Evolutionary conservation across 768 basidiomycete species (phyloP), one percentile per base, ranked within the genome.

Genomic region (Tulasnella sp.): DNA sequence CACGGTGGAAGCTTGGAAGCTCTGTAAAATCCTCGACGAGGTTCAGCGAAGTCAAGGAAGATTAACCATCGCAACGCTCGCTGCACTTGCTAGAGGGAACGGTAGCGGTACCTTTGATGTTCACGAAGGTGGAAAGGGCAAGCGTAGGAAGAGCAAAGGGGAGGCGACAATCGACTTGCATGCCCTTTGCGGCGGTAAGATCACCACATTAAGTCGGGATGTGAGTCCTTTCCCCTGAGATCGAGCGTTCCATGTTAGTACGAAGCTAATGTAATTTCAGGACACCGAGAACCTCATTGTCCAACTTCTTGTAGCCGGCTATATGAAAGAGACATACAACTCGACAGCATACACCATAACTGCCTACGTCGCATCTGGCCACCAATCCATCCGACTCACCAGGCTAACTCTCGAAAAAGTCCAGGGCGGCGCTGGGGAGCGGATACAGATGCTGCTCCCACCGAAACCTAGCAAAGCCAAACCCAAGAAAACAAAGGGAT

Each of bases 1-100:
- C 40, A 94, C 95, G 1, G 80, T 91, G 7, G 90, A 92, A 75
- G 89, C 93, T 10, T 97, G 96, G 94, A 91, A 92, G 84, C 86
- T 94, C 7, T 86, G 96, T 73, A 90, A 90, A 82, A 88, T 95
- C 56, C 84, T 89, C 4, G 85, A 89, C 1, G 87, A 86, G 18
- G 87, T 94, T 24, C 80, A 83, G 16, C 36, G 71, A 7, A 84
- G 86, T 56, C 88, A 89, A 2, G 91, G 91, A 0, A 88, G 90
- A 39, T 85, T 93, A 46, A 97, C 97, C 0, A 84, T 97, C 31
- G 87, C 86, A 0, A 89, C 88, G 81, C 84, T 97, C n/a, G 88
- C 88, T 12, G 89, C 90, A 52, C 85, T 97, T 36, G 92, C 90
- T 24, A 87, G 95, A 77, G 93, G 94, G 0, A 85, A 88, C 0